A percentile compares a stretch with the other conserved stretches of the same genome.
Conservation (phyloP, 1,139 yeast species). For the Arxiozyma slooffiae region DNA sequence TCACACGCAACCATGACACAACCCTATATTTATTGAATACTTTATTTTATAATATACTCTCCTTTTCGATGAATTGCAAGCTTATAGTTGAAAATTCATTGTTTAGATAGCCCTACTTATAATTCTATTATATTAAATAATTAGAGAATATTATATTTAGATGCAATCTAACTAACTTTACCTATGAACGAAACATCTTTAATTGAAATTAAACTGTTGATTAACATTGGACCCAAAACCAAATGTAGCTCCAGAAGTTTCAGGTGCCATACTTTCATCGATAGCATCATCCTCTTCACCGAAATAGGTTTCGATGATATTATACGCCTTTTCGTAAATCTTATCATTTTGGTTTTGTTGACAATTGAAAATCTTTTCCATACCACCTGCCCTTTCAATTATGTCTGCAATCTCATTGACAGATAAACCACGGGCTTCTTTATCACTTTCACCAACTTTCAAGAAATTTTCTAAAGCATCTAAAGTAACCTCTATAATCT, state of each 20-base stretch:
- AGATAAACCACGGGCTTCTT: slow-evolving; percentile 58
- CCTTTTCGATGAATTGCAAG: not conserved
- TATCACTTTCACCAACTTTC: slow-evolving; percentile 88
- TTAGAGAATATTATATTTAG: not conserved
- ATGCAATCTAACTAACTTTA: not conserved
- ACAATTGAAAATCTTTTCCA: slow-evolving; percentile 90
- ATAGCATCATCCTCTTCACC: slow-evolving; percentile 75
- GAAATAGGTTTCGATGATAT: slow-evolving; percentile 84
- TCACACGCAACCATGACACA: too few species aligned
- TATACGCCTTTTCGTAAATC: slow-evolving; percentile 83
- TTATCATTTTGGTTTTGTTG: slow-evolving; percentile 87
- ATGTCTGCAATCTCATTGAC: slow-evolving; percentile 80
- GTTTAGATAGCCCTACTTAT: not conserved
- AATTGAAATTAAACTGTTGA: slow-evolving; percentile 33
- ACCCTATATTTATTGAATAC: too few species aligned
- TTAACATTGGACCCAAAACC: slow-evolving; percentile 61
- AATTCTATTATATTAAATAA: not conserved
- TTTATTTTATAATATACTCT: not conserved
- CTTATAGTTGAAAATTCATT: not conserved
- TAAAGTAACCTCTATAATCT: slow-evolving; percentile 86
- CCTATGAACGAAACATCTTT: not conserved
- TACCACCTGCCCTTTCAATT: slow-evolving; percentile 97
- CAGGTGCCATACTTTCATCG: slow-evolving; percentile 74
- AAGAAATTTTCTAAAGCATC: slow-evolving; percentile 91
- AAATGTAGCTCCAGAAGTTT: slow-evolving; percentile 72